Percentiles rank a stretch among this genome's conserved stretches.
These are phyloP conservation scores for Geopyxis carbonaria DNA, from an alignment of 495 filamentous ascomycete species.

Conservation along the genomic window DNA sequence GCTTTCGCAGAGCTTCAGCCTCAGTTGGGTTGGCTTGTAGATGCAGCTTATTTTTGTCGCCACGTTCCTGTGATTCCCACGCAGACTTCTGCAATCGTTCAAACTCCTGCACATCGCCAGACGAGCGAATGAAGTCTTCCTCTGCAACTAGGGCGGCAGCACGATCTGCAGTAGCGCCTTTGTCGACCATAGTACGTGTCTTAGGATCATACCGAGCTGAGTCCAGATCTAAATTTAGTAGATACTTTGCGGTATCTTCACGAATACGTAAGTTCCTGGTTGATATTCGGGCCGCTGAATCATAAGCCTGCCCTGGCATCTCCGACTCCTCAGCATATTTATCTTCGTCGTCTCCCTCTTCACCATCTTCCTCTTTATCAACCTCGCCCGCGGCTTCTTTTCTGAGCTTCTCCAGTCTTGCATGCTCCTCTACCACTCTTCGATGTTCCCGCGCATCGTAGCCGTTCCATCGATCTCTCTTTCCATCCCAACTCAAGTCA, in stretches of 20 bases:
- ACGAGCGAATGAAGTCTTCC: conserved; percentile 78
- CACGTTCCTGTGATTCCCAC: conserved; percentile 83
- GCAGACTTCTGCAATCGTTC: conserved; percentile 77
- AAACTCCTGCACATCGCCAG: conserved; percentile 89
- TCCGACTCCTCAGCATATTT: conserved; percentile 93
- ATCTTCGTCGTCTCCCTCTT: conserved; percentile 36
- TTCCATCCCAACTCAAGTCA: conserved; percentile 88
- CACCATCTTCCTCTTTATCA: conserved; percentile 35
- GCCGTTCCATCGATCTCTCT: conserved; percentile 92
- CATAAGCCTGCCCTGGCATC: conserved; percentile 79
- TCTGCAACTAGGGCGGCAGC: conserved; percentile 81
- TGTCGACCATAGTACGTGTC: conserved; percentile 82
- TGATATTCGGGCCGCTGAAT: conserved; percentile 28
- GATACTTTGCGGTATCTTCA: conserved; percentile 97
- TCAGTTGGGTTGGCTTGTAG: conserved; percentile 92
- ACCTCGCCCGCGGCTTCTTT: conserved; percentile 29
- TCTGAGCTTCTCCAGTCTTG: conserved; percentile 70
- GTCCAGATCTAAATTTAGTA: conserved; percentile 85
- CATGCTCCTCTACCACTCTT: conserved; percentile 70
- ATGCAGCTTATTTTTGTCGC: conserved; percentile 57
- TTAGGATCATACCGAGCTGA: conserved; percentile 98
- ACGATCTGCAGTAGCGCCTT: conserved; percentile 64
- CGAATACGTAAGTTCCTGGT: conserved; percentile 79
- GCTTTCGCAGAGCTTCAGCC: conserved; percentile 66
- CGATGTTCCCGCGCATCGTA: conserved; percentile 81